Percentiles rank a stretch among this genome's conserved stretches.
Conservation (phyloP, 495 filamentous ascomycete species). For the Penicillium desertorum region DNA sequence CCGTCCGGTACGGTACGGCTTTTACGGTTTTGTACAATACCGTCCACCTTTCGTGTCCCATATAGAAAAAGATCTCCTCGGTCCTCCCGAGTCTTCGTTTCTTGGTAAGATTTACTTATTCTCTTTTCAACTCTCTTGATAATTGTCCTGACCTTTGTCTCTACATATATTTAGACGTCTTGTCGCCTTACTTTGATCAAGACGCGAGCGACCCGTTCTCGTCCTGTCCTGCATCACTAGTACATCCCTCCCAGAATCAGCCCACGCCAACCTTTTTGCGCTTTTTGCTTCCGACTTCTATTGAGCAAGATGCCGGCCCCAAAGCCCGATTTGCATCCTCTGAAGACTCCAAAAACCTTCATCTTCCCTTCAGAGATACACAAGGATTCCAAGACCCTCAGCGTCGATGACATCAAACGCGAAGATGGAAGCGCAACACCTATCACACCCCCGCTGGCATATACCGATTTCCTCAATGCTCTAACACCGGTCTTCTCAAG, state of each 20-base stretch:
- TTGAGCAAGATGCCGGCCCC: neutral
- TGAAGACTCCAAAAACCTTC: neutral
- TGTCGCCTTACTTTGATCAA: neutral
- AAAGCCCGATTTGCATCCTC: neutral
- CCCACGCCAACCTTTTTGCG: neutral
- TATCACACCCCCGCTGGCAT: constrained; percentile 88
- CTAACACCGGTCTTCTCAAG: constrained; percentile 64
- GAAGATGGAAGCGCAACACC: constrained; percentile 67
- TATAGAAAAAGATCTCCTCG: constrained; percentile 7
- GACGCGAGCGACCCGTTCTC: neutral
- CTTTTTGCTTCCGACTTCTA: neutral
- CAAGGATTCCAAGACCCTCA: neutral
- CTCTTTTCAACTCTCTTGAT: constrained; percentile 21
- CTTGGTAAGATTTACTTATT: constrained; percentile 31
- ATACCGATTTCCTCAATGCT: constrained; percentile 86
- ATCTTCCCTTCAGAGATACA: constrained; percentile 8
- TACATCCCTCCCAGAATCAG: constrained; percentile 3
- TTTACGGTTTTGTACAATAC: constrained; percentile 4
- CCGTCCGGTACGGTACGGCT: neutral
- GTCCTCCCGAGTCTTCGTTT: neutral
- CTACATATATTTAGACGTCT: neutral
- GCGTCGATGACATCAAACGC: constrained; percentile 41
- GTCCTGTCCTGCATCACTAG: constrained; percentile 1
- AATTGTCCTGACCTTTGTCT: neutral
- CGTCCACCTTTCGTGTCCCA: neutral